These are phyloP conservation scores for Rhizodiscina lignyota DNA, from an alignment of 495 filamentous ascomycete genomes.

Conservation along the genomic window DNA sequence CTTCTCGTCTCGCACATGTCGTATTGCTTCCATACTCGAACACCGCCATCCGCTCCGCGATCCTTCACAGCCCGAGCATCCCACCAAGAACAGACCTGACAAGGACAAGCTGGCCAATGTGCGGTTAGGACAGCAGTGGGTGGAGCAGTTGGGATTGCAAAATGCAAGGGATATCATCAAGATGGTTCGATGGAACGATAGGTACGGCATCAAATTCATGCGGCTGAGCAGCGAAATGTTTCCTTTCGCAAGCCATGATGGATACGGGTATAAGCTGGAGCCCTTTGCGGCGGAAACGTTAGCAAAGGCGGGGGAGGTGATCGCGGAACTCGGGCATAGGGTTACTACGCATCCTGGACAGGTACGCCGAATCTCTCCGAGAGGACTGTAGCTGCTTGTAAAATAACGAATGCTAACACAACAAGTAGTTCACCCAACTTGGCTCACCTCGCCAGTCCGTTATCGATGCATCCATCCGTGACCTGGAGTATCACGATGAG, in stretches of 20 bases:
- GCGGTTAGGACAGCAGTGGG: slow-evolving; percentile 47
- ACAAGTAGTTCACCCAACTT: slow-evolving; percentile 60
- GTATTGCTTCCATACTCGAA: slow-evolving; percentile 79
- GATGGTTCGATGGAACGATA: slow-evolving; percentile 85
- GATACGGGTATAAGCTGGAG: slow-evolving; percentile 75
- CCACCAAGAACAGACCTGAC: slow-evolving; percentile 71
- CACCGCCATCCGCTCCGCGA: slow-evolving; percentile 68
- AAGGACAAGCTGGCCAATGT: slow-evolving; percentile 45
- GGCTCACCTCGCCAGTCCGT: slow-evolving; percentile 64
- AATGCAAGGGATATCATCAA: slow-evolving; percentile 75
- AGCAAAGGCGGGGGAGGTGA: slow-evolving; percentile 56
- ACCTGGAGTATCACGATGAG: slow-evolving; percentile 83
- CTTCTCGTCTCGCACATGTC: slow-evolving; percentile 83
- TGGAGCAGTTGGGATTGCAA: slow-evolving; percentile 60
- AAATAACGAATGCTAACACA: not conserved
- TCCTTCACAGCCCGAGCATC: slow-evolving; percentile 57
- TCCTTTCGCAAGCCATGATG: slow-evolving; percentile 76
- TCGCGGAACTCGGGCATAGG: slow-evolving; percentile 69
- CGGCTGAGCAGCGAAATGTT: slow-evolving; percentile 92
- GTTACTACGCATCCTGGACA: slow-evolving; percentile 85
- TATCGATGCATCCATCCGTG: slow-evolving; percentile 56
- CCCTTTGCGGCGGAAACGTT: slow-evolving; percentile 73
- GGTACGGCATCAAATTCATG: slow-evolving; percentile 84
- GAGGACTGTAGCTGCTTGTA: not conserved
- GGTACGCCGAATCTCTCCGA: slow-evolving; percentile 18